These are phyloP conservation scores for Pyrenophora teres DNA, from an alignment of 2,329 filamentous ascomycete species.

Conservation along the genomic window DNA sequence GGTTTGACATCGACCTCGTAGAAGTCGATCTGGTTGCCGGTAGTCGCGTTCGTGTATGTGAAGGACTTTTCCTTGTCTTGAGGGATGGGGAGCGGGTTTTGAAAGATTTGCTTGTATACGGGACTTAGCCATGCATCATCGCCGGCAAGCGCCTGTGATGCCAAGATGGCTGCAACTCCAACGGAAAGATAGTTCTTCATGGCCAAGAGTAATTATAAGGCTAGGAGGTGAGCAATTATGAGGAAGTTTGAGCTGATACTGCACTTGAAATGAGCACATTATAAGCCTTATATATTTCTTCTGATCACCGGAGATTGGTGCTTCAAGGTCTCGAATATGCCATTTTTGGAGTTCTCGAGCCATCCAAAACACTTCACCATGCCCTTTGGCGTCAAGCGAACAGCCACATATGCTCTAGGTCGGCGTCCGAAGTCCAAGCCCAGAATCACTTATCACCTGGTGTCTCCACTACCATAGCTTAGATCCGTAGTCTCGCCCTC, in stretches of 20 bases:
- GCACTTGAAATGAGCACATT: background rate
- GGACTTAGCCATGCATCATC: conserved; percentile 38
- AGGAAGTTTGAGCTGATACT: conserved; percentile 10
- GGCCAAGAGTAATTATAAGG: conserved; percentile 1
- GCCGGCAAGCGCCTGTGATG: conserved; percentile 21
- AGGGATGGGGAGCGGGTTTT: conserved; percentile 52
- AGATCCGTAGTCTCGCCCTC: conserved; percentile 1
- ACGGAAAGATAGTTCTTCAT: conserved; percentile 23
- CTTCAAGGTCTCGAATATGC: background rate
- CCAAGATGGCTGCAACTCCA: conserved; percentile 18
- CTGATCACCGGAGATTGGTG: background rate
- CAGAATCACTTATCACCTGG: background rate
- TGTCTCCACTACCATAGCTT: conserved; percentile 10
- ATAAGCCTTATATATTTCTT: conserved; percentile 13
- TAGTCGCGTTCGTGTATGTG: conserved; percentile 38
- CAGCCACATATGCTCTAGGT: conserved; percentile 1
- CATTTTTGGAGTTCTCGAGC: background rate
- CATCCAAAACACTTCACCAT: background rate
- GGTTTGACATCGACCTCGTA: conserved; percentile 53
- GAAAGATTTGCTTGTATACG: conserved; percentile 44
- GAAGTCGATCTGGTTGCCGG: conserved; percentile 51
- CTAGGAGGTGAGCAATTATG: conserved; percentile 8
- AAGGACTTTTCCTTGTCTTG: conserved; percentile 49
- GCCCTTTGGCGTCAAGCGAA: background rate
- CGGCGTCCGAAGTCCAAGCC: background rate